Evolutionary conservation across 2,329 filamentous ascomycete genomes (phyloP).

Genomic region (Apiospora saccharicola): DNA sequence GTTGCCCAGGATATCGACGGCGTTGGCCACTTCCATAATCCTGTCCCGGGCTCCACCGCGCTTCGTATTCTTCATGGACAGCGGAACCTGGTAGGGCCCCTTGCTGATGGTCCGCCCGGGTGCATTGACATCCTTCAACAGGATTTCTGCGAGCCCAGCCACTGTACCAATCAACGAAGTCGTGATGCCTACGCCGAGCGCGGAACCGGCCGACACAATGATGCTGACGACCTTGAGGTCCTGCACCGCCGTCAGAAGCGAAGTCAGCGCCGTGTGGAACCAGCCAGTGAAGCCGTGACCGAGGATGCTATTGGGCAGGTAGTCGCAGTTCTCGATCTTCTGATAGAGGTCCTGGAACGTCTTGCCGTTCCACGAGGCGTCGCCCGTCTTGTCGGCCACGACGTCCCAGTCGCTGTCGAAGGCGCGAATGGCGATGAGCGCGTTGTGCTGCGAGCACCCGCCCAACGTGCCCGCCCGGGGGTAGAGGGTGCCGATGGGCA

Average conservation of each 20-base stretch:
- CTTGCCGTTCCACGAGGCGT: slow-evolving; percentile 25
- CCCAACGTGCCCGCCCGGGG: slow-evolving; percentile 55
- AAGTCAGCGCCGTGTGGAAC: slow-evolving; percentile 55
- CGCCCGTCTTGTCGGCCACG: slow-evolving; percentile 25
- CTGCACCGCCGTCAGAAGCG: slow-evolving; percentile 52
- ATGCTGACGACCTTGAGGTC: slow-evolving; percentile 57
- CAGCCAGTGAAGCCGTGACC: slow-evolving; percentile 65
- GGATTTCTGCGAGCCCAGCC: not conserved
- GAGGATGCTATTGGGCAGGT: slow-evolving; percentile 42
- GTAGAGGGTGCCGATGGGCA: slow-evolving; percentile 53
- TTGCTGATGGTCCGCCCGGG: slow-evolving; percentile 14
- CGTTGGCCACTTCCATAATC: slow-evolving; percentile 56
- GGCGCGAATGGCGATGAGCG: slow-evolving; percentile 65
- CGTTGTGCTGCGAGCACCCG: slow-evolving; percentile 64
- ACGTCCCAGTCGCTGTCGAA: slow-evolving; percentile 64
- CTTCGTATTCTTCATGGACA: slow-evolving; percentile 51
- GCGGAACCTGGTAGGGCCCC: slow-evolving; percentile 55
- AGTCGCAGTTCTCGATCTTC: slow-evolving; percentile 27
- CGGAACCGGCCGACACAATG: slow-evolving; percentile 52
- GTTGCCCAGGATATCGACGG: slow-evolving; percentile 45
- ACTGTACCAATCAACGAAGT: slow-evolving; percentile 31
- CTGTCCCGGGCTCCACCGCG: slow-evolving; percentile 60
- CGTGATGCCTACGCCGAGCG: slow-evolving; percentile 43
- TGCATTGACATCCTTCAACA: slow-evolving; percentile 29
- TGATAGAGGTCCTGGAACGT: slow-evolving; percentile 25